Percentiles rank a stretch among this genome's conserved stretches.
Conservation (phyloP, 1,284 basidiomycete genomes). For the Xanthoconium separans region DNA sequence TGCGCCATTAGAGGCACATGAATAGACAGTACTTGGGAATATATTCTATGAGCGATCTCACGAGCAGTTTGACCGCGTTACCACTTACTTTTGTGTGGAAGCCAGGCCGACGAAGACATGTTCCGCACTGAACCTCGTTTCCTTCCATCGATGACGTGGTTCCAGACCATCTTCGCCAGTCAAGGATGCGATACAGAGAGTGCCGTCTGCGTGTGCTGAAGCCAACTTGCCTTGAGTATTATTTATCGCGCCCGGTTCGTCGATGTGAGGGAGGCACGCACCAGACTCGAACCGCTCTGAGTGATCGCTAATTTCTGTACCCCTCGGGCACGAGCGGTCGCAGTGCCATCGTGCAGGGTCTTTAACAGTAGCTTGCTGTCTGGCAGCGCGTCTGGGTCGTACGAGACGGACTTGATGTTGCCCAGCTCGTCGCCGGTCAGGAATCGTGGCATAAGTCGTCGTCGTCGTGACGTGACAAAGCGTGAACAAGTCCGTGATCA, state of each 20-base stretch:
- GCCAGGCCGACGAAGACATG: conserved; percentile 63
- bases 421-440: conserved; percentile 74
- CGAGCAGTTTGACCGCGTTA: neutral
- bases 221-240: conserved; percentile 54
- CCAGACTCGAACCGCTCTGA: conserved; percentile 35
- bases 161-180: conserved; percentile 41
- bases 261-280: conserved; percentile 29
- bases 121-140: conserved; percentile 51
- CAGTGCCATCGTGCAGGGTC: conserved; percentile 37
- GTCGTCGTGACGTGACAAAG: conserved; percentile 26
- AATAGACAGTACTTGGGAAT: conserved; percentile 39
- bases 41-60: conserved; percentile 10
- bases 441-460: conserved; percentile 56
- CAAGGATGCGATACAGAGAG: conserved; percentile 43
- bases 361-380: conserved; percentile 32
- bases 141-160: conserved; percentile 55
- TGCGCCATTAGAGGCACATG: conserved; percentile 74
- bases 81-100: conserved; percentile 36
- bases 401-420: conserved; percentile 61
- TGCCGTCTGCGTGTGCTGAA: conserved; percentile 60
- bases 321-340: conserved; percentile 30
- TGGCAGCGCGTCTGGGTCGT: conserved; percentile 26
- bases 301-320: conserved; percentile 41
- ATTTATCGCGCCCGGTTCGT: conserved; percentile 16
- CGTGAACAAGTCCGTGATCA: neutral